A percentile compares a stretch with the other conserved stretches of the same genome.
These are phyloP conservation scores for Plasmodium blacklocki DNA, from an alignment of 169 alveolate genomes.

Conservation along the genomic window DNA sequence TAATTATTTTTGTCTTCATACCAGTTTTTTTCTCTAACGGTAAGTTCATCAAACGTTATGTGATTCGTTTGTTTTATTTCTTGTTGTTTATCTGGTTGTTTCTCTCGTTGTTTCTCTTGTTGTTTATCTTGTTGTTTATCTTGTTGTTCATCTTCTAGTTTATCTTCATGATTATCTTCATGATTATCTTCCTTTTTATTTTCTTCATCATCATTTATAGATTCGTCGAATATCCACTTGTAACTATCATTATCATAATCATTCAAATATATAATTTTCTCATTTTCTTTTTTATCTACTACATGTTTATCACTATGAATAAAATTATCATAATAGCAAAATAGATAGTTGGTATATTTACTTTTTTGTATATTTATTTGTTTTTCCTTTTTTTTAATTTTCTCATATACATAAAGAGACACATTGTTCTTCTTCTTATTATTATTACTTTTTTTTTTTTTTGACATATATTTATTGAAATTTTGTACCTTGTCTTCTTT, in stretches of 20 bases:
- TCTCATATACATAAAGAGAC: not conserved
- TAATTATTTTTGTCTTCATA: too few species aligned
- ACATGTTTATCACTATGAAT: too few species aligned
- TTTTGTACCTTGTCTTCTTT: not conserved
- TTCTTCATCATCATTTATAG: not conserved
- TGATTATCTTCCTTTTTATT: not conserved
- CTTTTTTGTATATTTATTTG: not conserved
- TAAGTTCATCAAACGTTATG: too few species aligned
- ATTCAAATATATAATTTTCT: slow-evolving; percentile 8
- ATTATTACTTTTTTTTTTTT: too few species aligned
- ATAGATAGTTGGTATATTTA: slow-evolving; percentile 40
- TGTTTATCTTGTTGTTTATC: not conserved
- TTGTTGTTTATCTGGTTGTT: not conserved
- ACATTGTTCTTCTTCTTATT: not conserved
- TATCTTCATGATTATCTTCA: not conserved
- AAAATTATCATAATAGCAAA: slow-evolving; percentile 29
- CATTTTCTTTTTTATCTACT: not conserved
- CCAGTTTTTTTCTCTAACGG: too few species aligned
- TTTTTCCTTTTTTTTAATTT: not conserved
- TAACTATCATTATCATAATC: slow-evolving; percentile 4
- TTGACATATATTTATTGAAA: too few species aligned
- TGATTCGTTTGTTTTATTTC: too few species aligned
- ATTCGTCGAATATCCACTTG: slow-evolving; percentile 29
- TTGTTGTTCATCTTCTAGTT: not conserved
- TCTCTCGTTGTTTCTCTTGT: not conserved